Evolutionary conservation across 2,329 filamentous ascomycete genomes (phyloP).

Genomic region (Cryphonectria radicalis): DNA sequence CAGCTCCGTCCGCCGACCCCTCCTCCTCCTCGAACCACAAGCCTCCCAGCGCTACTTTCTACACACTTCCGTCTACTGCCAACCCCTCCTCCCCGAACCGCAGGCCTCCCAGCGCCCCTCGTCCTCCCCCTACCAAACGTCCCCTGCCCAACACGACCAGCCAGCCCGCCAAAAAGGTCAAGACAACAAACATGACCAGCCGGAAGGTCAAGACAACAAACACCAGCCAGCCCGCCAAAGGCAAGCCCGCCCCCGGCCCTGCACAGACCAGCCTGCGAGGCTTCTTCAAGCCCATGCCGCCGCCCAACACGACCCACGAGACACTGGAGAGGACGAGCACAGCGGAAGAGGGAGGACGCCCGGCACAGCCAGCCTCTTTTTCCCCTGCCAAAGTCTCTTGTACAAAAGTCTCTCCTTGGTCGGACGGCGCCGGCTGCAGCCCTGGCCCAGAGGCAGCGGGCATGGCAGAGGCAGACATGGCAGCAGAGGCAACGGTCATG

Average conservation of each 20-base stretch:
- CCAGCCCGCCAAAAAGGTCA: slow-evolving; percentile 50
- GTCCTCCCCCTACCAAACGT: slow-evolving; percentile 17
- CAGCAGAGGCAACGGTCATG: slow-evolving; percentile 18
- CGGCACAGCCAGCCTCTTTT: background rate
- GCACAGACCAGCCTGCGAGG: slow-evolving; percentile 69
- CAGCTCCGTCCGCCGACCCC: too few species aligned
- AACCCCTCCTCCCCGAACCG: too few species aligned
- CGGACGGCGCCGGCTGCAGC: background rate
- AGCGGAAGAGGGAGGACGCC: background rate
- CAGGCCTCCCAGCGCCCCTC: too few species aligned
- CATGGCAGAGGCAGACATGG: too few species aligned
- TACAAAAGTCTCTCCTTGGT: background rate
- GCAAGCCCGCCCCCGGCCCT: slow-evolving; percentile 26
- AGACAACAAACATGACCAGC: too few species aligned
- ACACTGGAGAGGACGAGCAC: background rate
- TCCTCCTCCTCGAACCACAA: too few species aligned
- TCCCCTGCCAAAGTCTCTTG: background rate
- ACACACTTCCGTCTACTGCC: too few species aligned
- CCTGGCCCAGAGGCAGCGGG: too few species aligned
- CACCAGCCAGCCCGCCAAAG: slow-evolving; percentile 25
- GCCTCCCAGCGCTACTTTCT: too few species aligned
- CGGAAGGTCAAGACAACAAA: slow-evolving; percentile 48
- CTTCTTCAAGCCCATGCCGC: slow-evolving; percentile 69
- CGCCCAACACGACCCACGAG: background rate
- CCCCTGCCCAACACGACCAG: background rate